Evolutionary conservation across 2,329 filamentous ascomycete genomes (phyloP).

Genomic region (Helotiales sp.): DNA sequence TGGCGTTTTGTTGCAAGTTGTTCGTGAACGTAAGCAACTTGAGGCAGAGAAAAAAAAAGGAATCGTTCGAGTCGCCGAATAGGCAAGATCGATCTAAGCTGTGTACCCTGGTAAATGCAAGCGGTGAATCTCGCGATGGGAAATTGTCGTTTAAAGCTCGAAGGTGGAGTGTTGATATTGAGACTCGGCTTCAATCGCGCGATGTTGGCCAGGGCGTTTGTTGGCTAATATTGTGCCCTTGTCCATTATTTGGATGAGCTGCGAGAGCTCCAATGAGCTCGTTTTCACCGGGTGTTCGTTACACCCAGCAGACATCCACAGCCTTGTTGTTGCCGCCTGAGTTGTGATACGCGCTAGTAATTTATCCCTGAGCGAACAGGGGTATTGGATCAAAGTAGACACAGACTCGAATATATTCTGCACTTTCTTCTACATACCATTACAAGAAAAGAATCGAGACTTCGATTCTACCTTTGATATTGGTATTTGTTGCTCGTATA

Average conservation of each 20-base stretch:
- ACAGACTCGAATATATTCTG: too few species aligned
- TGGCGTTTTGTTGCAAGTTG: background rate
- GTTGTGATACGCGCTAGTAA: background rate
- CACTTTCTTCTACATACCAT: too few species aligned
- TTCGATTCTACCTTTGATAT: too few species aligned
- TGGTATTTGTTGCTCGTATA: too few species aligned
- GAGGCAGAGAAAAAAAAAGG: too few species aligned
- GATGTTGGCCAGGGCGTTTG: background rate
- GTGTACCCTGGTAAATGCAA: background rate
- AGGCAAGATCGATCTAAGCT: background rate
- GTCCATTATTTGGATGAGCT: constrained; percentile 3
- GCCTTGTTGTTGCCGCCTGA: background rate
- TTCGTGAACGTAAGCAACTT: too few species aligned
- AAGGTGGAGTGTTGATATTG: background rate
- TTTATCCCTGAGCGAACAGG: background rate
- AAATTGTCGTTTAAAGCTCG: background rate
- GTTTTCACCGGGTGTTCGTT: background rate
- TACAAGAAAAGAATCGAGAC: too few species aligned
- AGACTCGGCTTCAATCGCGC: background rate
- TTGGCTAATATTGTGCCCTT: background rate
- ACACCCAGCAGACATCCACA: background rate
- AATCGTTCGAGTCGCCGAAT: background rate
- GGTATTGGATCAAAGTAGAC: background rate
- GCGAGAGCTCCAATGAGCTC: background rate
- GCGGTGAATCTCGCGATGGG: background rate